Evolutionary conservation across 2,329 filamentous ascomycete genomes (phyloP), one percentile per base, ranked within the genome.

Genomic region (Venturia effusa): DNA sequence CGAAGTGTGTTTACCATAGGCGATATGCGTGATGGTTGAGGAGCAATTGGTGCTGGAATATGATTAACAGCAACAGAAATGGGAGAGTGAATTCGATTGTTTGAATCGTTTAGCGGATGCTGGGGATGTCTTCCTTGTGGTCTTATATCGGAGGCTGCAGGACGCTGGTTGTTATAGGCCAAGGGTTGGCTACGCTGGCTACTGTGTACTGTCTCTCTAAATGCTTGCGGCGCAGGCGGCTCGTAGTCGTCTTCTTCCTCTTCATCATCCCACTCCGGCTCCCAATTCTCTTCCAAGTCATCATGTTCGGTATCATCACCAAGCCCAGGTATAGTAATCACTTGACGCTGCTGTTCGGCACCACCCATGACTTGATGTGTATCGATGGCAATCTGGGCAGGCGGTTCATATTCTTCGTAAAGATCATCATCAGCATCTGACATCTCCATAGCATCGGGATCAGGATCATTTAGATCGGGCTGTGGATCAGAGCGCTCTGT

Each of bases 41-140:
- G 89, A 61, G 89, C 89, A 71, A 88, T 77, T 51, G 88, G 88
- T 41, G 86, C 87, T 61, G 86, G 83, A 69, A 92, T 87, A 72
- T 92, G 88, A 68, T 86, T 87, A 71, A 86, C 85, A 69, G 92
- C 80, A 65, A 92, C 78, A 62, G 86, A 85, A 66, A 88, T 82
- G 51, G 78, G 69, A 45, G 68, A 68, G 60, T 62, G 62, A 67
- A 62, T 64, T 8, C 59, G 32, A 32, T 60, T 43, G 34, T 27
- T 37, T 34, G 65, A 66, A 64, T 61, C 64, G 61, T 64, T 45
- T 55, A 54, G 62, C 39, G 59, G 59, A 57, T 59, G 60, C n/a
- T 45, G 34, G 22, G 48, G 62, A 27, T 30, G 55, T 37, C 62
- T 41, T 39, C 27, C 45, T 41, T 34, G 61, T 45, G 74, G 41